Conservation (phyloP, 345 rosid species). For the Luvunga scandens region DNA sequence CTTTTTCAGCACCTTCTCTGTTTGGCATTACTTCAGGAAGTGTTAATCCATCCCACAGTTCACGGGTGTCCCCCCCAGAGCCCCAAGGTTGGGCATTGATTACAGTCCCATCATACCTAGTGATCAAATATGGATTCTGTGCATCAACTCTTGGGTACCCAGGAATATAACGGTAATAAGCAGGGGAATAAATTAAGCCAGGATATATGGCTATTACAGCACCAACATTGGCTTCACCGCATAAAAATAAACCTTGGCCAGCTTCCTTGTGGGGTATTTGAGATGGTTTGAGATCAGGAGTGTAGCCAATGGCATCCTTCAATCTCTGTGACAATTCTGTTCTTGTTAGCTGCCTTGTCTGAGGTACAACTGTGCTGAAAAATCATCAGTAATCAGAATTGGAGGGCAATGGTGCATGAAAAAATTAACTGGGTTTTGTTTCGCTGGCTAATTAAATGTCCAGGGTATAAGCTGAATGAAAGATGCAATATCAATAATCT, state of each 20-base stretch:
- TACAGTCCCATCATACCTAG: slow-evolving; percentile 75
- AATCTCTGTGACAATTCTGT: slow-evolving; percentile 54
- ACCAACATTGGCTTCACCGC: slow-evolving; percentile 80
- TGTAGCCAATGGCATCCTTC: slow-evolving; percentile 66
- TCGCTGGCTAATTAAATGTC: neutral
- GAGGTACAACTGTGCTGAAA: slow-evolving; percentile 72
- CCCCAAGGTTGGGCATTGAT: slow-evolving; percentile 93
- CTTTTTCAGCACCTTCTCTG: slow-evolving; percentile 29
- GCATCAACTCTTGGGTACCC: slow-evolving; percentile 74
- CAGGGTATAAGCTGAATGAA: neutral
- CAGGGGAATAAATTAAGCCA: slow-evolving; percentile 72
- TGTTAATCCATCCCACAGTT: slow-evolving; percentile 53
- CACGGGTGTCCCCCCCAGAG: slow-evolving; percentile 58
- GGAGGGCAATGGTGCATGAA: slow-evolving; percentile 4
- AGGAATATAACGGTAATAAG: slow-evolving; percentile 72
- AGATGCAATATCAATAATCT: neutral
- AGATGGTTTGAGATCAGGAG: slow-evolving; percentile 62
- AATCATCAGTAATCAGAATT: slow-evolving; percentile 39
- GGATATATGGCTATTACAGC: slow-evolving; percentile 82
- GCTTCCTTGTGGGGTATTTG: slow-evolving; percentile 71
- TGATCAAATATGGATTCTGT: slow-evolving; percentile 70
- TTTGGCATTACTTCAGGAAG: slow-evolving; percentile 28
- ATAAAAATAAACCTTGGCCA: slow-evolving; percentile 69
- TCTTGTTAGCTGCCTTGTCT: slow-evolving; percentile 56
- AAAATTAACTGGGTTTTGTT: slow-evolving; percentile 1